Evolutionary conservation across 108 stramenopile genomes (phyloP), one percentile per base, ranked within the genome.

Genomic region (Pseudonitzschia multiseries): DNA sequence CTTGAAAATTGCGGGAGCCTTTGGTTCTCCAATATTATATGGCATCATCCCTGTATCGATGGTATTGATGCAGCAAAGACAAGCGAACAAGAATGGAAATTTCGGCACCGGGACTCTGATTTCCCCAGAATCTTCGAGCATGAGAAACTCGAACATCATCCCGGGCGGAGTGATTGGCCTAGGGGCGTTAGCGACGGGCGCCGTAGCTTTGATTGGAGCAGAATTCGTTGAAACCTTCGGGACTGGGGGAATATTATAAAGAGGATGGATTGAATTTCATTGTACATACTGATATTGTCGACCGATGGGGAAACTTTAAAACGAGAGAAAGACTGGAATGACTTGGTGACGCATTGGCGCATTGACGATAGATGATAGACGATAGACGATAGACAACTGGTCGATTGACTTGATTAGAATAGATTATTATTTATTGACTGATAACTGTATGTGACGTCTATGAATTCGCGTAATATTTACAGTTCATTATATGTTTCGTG

Each of bases 1-100:
- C 1, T 69, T 87, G 40, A 40, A 32, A 27, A n/a, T 81, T 27
- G 78, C 86, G 6, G 86, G 86, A 61, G 59, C 81, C 12, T 82
- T 79, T 69, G 86, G 86, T 31, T 79, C 81, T 24, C 86, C 86
- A 8, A 65, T 87, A 2, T 69, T 87, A 14, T 87, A 87, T 52
- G 80, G 80, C 24, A 69, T 70, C 21, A 63, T 87, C 18, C 86
- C 86, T 10, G 83, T 72, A 12, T 59, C 69, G 18, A 82, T 87
- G 83, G 78, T 70, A 42, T 70, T 36, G 42, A 77, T 53, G 12
- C 76, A 77, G 24, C 69, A 43, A 27, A n/a, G 29, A 24, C 54
- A 75, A 62, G 24, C 9, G 26, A 65, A 65, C 0, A 69, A 29
- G 27, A 31, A 69, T 52, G 57, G 9, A 17, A 27, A 18, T 59